A percentile compares a stretch with the other conserved stretches of the same genome.
phyloP scores from a whole-genome alignment of 2,329 filamentous ascomycete genomes.

The Aspergillus sp. region DNA sequence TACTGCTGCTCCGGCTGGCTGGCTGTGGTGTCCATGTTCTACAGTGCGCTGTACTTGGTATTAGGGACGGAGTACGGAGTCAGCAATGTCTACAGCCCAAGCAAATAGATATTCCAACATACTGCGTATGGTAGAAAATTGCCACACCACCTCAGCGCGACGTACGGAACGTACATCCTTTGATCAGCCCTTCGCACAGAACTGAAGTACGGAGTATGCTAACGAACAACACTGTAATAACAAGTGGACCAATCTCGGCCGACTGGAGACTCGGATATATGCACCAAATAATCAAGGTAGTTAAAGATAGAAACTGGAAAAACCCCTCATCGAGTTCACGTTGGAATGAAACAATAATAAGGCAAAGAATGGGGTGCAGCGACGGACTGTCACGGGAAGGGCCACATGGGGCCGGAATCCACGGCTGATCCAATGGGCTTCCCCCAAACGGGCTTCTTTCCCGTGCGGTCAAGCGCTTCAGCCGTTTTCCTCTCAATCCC shows the following conservation, averaged over 20 bases:
- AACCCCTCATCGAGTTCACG: neutral
- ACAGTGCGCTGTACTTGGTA: too few species aligned
- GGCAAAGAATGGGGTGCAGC: constrained; percentile 3
- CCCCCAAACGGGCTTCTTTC: constrained; percentile 9
- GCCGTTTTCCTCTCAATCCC: neutral
- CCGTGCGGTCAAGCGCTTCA: constrained; percentile 6
- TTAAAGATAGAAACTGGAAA: too few species aligned
- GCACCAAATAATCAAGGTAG: too few species aligned
- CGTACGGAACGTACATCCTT: too few species aligned
- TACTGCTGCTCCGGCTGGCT: neutral
- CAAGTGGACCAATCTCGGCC: too few species aligned
- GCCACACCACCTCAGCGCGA: neutral
- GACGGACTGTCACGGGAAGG: constrained; percentile 10
- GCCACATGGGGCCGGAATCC: constrained; percentile 11
- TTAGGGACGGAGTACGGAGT: too few species aligned
- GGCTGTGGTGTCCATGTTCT: too few species aligned
- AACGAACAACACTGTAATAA: neutral
- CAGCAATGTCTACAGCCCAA: too few species aligned
- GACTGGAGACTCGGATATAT: neutral
- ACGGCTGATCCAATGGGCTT: constrained; percentile 3
- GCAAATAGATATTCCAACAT: neutral
- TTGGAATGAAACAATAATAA: neutral
- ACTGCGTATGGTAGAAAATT: neutral
- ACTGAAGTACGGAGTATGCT: neutral
- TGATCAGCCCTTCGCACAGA: too few species aligned